Evolutionary conservation across 345 rosid genomes (phyloP), one percentile per base, ranked within the genome.

Genomic region (Salix dunnii): DNA sequence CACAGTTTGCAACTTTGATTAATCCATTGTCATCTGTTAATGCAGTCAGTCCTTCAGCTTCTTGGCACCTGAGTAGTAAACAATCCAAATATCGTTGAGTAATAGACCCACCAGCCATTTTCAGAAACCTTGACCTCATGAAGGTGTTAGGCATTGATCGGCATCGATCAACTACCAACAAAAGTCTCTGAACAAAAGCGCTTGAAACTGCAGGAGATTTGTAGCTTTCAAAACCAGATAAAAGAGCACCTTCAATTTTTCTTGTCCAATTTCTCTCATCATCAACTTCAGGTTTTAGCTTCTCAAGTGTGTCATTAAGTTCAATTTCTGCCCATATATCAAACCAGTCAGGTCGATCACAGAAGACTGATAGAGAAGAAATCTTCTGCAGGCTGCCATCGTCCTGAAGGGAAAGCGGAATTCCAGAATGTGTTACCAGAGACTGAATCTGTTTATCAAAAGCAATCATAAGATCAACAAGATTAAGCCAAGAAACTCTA

Each of bases 21-120:
- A 96, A 84, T 78, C 90, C 99, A 78, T 85, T 84, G 61, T 92
- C 89, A 79, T 92, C 97, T 3, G 97, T 90, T 78, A 92, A 79
- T 31, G 98, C 94, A 76, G 99, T 96, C 84, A 92, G 75, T 73
- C 98, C 98, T 87, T 93, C 98, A 10, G 98, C 98, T 78, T 92
- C 98, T 83, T 91, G 99, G 84, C 99, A 92, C 82, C 94, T 88
- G 78, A 82, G 78, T 78, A 89, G 87, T 70, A 89, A 76, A 77
- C 91, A 77, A 81, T 94, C 94, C 84, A 91, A 84, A 86, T 90
- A 90, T 64, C 78, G 81, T 7, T 80, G 89, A 77, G 91, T 74
- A 23, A 84, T 80, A 63, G 97, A 95, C 5, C 84, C 82, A 75
- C 90, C 97, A 53, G 89, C 89, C 81, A 90, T 83, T 82, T 83